Percentiles rank a stretch among this genome's conserved stretches.
phyloP scores from a whole-genome alignment of 1,139 yeast genomes.

The Hyphopichia pseudoburtonii region DNA sequence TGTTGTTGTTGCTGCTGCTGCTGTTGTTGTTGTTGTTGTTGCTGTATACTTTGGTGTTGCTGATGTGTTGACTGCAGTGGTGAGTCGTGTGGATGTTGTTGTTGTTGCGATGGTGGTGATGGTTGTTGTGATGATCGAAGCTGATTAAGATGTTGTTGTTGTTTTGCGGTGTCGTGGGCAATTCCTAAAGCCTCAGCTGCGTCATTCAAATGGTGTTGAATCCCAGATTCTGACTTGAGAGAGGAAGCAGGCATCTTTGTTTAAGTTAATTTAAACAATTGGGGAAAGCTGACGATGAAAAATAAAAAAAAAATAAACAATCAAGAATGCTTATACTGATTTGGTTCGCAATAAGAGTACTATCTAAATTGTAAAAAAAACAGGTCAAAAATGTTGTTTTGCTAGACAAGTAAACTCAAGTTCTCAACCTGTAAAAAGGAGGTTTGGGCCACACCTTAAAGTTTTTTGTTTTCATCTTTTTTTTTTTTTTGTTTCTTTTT shows the following conservation, averaged over 20 bases:
- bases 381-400: slow-evolving; percentile 1
- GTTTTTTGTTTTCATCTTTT: not conserved
- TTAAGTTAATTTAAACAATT: too few relatives aligned
- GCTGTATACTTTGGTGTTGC: slow-evolving; percentile 7
- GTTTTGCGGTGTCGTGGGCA: slow-evolving; percentile 1
- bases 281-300: too few relatives aligned
- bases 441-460: too few relatives aligned
- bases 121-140: slow-evolving; percentile 1
- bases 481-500: not conserved
- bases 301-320: too few relatives aligned
- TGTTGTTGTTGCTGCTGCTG: slow-evolving; percentile 12
- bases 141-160: not conserved
- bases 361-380: slow-evolving; percentile 5
- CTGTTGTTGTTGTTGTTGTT: slow-evolving; percentile 14
- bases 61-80: not conserved
- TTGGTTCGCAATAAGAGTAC: slow-evolving; percentile 1
- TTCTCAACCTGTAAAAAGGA: slow-evolving; percentile 4
- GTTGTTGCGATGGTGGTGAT: not conserved
- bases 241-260: slow-evolving; percentile 2
- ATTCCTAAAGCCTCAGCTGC: slow-evolving; percentile 4
- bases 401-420: too few relatives aligned
- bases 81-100: not conserved
- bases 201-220: slow-evolving; percentile 10
- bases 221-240: slow-evolving; percentile 11
- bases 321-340: too few relatives aligned